Percentiles rank a stretch among this genome's conserved stretches.
Evolutionary conservation across 2,329 filamentous ascomycete species (phyloP).

Genomic region (Chrysoporthe deuterocubensis): DNA sequence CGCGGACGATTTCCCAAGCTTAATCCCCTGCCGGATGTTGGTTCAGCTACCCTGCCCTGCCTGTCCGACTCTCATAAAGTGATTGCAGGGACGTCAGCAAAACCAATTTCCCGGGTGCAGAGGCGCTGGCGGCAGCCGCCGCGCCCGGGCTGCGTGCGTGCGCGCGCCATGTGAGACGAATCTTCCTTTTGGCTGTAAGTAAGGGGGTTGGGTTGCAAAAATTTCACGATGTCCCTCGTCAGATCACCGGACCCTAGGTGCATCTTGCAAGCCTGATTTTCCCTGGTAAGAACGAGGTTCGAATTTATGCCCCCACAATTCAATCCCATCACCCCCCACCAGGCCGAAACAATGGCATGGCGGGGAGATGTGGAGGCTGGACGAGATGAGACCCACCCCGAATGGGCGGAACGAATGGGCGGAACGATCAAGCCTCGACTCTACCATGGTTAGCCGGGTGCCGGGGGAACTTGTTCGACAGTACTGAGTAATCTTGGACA

Average conservation of each 20-base stretch:
- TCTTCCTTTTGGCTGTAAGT: background rate
- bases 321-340: background rate
- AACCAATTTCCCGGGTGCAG: background rate
- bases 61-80: background rate
- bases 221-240: too few species aligned
- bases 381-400: constrained; percentile 5
- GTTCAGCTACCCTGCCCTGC: background rate
- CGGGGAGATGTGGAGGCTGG: constrained; percentile 12
- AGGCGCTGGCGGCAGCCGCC: constrained; percentile 9
- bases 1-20: background rate
- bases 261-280: background rate
- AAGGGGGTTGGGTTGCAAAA: background rate
- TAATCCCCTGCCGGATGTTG: constrained; percentile 1
- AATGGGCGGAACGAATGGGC: background rate
- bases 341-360: constrained; percentile 9
- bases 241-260: too few species aligned
- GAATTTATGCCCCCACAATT: background rate
- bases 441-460: constrained; percentile 60
- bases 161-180: background rate
- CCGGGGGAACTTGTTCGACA: constrained; percentile 41
- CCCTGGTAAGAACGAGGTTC: background rate
- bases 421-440: background rate
- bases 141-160: background rate
- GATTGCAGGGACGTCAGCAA: constrained; percentile 5
- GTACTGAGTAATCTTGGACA: constrained; percentile 41